Evolutionary conservation across 2,329 filamentous ascomycete genomes (phyloP).

Genomic region (Trichothecium roseum): DNA sequence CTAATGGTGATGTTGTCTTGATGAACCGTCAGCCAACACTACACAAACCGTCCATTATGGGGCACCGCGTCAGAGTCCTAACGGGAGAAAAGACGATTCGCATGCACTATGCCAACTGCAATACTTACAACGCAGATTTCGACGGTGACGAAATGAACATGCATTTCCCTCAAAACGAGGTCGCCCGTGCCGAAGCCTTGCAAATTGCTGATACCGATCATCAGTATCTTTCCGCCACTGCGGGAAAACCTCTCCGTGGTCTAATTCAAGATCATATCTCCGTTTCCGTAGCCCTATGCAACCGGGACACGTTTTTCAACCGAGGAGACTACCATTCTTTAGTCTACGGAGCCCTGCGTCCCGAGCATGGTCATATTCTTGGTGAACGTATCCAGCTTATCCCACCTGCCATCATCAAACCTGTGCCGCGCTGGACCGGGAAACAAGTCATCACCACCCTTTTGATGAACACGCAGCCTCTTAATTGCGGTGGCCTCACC

Average conservation of each 20-base stretch:
- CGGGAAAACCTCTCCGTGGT: slow-evolving; percentile 87
- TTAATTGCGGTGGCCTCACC: slow-evolving; percentile 64
- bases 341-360: slow-evolving; percentile 81
- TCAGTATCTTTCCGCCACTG: slow-evolving; percentile 89
- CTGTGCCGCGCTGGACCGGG: slow-evolving; percentile 77
- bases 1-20: slow-evolving; percentile 91
- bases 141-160: slow-evolving; percentile 99
- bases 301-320: slow-evolving; percentile 82
- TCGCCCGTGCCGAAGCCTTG: slow-evolving; percentile 84
- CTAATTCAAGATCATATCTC: slow-evolving; percentile 98
- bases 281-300: slow-evolving; percentile 84
- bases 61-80: slow-evolving; percentile 82
- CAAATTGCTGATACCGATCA: slow-evolving; percentile 94
- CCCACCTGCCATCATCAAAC: slow-evolving; percentile 72
- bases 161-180: slow-evolving; percentile 97
- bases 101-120: slow-evolving; percentile 99
- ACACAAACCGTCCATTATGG: slow-evolving; percentile 99
- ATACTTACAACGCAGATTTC: slow-evolving; percentile 98
- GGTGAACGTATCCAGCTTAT: slow-evolving; percentile 74
- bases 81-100: slow-evolving; percentile 94
- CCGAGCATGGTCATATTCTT: slow-evolving; percentile 81
- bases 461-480: slow-evolving; percentile 80
- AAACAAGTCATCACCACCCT: slow-evolving; percentile 94
- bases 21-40: slow-evolving; percentile 99
- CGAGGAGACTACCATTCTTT: slow-evolving; percentile 84